Percentiles rank a stretch among this genome's conserved stretches.
These are phyloP conservation scores for Microcera coccophila DNA, from an alignment of 2,329 filamentous ascomycete species.

Conservation along the genomic window DNA sequence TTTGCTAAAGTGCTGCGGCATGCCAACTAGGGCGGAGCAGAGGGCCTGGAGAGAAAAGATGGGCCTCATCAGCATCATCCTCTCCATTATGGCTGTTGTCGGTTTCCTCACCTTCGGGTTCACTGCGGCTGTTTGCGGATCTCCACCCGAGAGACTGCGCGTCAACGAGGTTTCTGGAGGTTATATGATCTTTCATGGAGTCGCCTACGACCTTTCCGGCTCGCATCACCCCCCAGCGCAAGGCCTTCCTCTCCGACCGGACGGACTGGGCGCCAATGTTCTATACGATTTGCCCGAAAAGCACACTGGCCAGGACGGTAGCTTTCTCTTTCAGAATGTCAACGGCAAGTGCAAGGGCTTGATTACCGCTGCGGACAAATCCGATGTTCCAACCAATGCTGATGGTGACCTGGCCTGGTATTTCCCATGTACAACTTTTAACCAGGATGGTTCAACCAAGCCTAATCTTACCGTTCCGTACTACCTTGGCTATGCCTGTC, in stretches of 20 bases:
- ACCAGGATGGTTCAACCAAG: slow-evolving; percentile 82
- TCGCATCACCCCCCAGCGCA: slow-evolving; percentile 77
- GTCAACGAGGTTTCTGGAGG: slow-evolving; percentile 76
- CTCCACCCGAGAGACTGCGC: slow-evolving; percentile 66
- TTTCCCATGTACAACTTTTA: slow-evolving; percentile 87
- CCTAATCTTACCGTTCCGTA: slow-evolving; percentile 71
- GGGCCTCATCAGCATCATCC: slow-evolving; percentile 89
- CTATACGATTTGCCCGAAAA: slow-evolving; percentile 80
- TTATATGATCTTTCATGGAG: slow-evolving; percentile 95
- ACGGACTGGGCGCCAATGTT: slow-evolving; percentile 64
- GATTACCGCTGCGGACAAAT: slow-evolving; percentile 67
- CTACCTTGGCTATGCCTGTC: slow-evolving; percentile 84
- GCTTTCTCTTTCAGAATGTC: slow-evolving; percentile 97
- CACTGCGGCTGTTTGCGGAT: slow-evolving; percentile 78
- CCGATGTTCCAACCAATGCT: slow-evolving; percentile 74
- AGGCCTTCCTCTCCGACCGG: slow-evolving; percentile 60
- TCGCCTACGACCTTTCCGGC: slow-evolving; percentile 75
- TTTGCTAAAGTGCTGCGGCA: slow-evolving; percentile 79
- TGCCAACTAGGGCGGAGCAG: slow-evolving; percentile 78
- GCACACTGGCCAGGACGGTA: slow-evolving; percentile 85
- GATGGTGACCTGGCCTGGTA: slow-evolving; percentile 85
- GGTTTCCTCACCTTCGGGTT: slow-evolving; percentile 97
- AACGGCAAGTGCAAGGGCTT: slow-evolving; percentile 93
- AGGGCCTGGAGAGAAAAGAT: slow-evolving; percentile 98
- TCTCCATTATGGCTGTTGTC: slow-evolving; percentile 81